These are phyloP conservation scores for Collybia sordida DNA, from an alignment of 768 basidiomycete species.

Conservation along the genomic window DNA sequence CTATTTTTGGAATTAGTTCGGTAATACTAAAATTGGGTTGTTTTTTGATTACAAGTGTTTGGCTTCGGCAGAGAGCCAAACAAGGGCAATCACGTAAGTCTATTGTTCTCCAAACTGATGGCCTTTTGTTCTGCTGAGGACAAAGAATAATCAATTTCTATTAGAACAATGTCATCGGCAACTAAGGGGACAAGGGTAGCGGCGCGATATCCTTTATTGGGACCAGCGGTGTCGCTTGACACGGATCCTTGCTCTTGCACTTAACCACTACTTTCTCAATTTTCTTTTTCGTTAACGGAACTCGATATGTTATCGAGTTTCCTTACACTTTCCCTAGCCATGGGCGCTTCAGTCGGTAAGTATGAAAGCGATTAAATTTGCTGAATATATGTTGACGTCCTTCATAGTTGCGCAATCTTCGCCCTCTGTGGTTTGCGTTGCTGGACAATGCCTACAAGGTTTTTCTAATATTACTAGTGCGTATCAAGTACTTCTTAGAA, in stretches of 20 bases:
- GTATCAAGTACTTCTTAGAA: conserved; percentile 12
- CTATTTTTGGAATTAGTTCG: too few species aligned
- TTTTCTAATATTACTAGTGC: conserved; percentile 69
- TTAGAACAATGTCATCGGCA: conserved; percentile 15
- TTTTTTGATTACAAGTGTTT: too few species aligned
- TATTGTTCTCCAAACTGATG: conserved; percentile 1
- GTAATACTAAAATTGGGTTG: too few species aligned
- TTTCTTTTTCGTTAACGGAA: conserved; percentile 22
- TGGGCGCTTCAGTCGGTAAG: conserved; percentile 38
- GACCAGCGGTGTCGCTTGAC: not conserved
- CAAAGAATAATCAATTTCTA: conserved; percentile 6
- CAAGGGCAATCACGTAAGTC: too few species aligned
- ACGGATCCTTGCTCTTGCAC: conserved; percentile 7
- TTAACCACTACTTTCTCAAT: conserved; percentile 5
- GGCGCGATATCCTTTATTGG: conserved; percentile 1
- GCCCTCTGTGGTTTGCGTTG: conserved; percentile 74
- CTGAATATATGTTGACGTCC: not conserved
- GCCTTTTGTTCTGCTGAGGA: conserved; percentile 8
- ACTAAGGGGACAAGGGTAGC: conserved; percentile 8
- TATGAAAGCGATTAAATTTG: conserved; percentile 2
- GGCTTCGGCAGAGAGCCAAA: too few species aligned
- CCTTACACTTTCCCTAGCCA: conserved; percentile 28
- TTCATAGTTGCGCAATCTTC: conserved; percentile 54
- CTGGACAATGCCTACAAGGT: conserved; percentile 86
- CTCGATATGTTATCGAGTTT: conserved; percentile 35